Percentiles rank a stretch among this genome's conserved stretches.
Conservation (phyloP, 139 green algal genomes). For the Chlorella sp. region DNA sequence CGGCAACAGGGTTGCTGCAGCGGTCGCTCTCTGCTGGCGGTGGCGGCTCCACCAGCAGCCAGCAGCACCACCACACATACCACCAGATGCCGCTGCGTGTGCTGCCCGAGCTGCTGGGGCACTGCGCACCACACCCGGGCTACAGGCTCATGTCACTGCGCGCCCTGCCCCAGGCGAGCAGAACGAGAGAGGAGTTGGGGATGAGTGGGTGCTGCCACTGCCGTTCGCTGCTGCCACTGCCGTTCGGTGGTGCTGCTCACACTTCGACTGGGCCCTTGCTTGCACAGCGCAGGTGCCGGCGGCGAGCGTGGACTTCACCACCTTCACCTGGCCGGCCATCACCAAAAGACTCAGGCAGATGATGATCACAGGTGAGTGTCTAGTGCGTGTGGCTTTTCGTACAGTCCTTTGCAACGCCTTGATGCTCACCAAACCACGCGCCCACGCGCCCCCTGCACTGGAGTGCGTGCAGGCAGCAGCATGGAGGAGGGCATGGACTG, state of each 20-base stretch:
- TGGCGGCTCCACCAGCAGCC: no score
- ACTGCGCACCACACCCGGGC: constrained; percentile 53
- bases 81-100: constrained; percentile 19
- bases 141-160: constrained; percentile 49
- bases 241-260: no score
- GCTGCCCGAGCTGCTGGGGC: constrained; percentile 47
- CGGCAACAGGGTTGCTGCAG: not conserved
- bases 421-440: not conserved
- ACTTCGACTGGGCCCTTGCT: no score
- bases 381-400: not conserved
- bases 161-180: constrained; percentile 41
- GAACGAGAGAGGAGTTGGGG: no score
- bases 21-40: no score
- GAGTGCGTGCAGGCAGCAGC: constrained; percentile 24
- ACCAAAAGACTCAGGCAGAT: constrained; percentile 60
- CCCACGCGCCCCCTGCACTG: not conserved
- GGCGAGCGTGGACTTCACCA: constrained; percentile 55
- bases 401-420: not conserved
- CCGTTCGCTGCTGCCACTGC: no score
- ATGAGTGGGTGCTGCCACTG: no score
- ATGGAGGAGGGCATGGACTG: constrained; percentile 55
- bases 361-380: constrained; percentile 43
- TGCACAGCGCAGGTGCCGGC: constrained; percentile 39
- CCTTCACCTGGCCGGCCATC: constrained; percentile 60
- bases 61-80: no score